A percentile compares a stretch with the other conserved stretches of the same genome.
These are phyloP conservation scores for Rhodotorula sp. DNA, from an alignment of 1,284 basidiomycete species.

Conservation along the genomic window DNA sequence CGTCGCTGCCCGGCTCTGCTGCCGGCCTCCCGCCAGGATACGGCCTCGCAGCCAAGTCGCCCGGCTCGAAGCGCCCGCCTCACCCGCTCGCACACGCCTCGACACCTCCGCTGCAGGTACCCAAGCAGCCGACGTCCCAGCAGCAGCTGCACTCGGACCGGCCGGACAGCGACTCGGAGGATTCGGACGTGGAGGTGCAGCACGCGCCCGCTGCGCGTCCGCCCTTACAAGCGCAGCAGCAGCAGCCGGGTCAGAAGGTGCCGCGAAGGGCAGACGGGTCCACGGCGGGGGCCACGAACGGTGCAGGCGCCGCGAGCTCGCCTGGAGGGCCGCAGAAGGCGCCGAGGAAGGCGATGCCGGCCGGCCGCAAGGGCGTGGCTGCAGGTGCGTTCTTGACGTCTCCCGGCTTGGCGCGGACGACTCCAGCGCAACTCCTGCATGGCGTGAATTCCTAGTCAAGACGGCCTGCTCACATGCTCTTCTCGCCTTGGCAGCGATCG, in stretches of 20 bases:
- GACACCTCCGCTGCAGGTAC: background rate
- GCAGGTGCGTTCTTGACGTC: background rate
- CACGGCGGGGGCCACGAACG: background rate
- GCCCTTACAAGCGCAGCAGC: background rate
- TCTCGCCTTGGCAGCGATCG: background rate
- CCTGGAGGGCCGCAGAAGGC: conserved; percentile 7
- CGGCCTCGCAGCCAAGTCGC: background rate
- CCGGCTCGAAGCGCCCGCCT: conserved; percentile 4
- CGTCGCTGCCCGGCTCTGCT: conserved; percentile 4
- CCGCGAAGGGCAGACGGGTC: background rate
- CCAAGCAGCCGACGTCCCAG: background rate
- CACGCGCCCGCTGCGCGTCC: background rate
- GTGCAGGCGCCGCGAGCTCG: background rate
- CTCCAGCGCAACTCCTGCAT: too few species aligned
- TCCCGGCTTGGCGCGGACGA: too few species aligned
- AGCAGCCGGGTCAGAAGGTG: conserved; percentile 1
- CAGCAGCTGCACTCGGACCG: conserved; percentile 13
- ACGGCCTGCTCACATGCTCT: background rate
- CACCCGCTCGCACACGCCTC: conserved; percentile 8
- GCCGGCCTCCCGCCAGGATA: background rate
- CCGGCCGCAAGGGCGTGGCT: conserved; percentile 3
- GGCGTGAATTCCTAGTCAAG: too few species aligned
- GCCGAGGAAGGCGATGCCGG: conserved; percentile 14
- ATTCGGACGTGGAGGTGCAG: conserved; percentile 17
- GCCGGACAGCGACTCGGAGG: conserved; percentile 29